Percentiles rank a stretch among this genome's conserved stretches.
These are phyloP conservation scores for Sporisorium graminicola DNA, from an alignment of 1,284 basidiomycete species.

Conservation along the genomic window DNA sequence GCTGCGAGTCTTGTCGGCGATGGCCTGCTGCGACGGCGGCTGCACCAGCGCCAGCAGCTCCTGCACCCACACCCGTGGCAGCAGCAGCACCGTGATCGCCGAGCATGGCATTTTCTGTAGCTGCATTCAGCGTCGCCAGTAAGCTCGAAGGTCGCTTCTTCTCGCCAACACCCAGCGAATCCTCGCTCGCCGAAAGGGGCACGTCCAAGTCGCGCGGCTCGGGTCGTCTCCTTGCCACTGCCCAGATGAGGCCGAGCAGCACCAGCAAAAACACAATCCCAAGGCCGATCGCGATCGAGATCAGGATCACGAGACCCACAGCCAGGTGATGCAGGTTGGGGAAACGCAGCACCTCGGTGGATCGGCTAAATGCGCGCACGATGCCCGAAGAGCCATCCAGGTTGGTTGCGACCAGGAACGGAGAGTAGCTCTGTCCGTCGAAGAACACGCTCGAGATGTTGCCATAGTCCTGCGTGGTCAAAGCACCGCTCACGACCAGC, in stretches of 20 bases:
- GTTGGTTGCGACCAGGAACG: slow-evolving; percentile 82
- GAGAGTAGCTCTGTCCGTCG: slow-evolving; percentile 85
- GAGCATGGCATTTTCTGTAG: slow-evolving; percentile 86
- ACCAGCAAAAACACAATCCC: slow-evolving; percentile 93
- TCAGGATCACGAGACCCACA: slow-evolving; percentile 91
- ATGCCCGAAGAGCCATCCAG: slow-evolving; percentile 79
- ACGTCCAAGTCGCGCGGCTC: slow-evolving; percentile 47
- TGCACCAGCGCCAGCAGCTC: slow-evolving; percentile 25
- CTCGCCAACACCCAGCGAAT: slow-evolving; percentile 52
- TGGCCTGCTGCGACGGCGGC: slow-evolving; percentile 48
- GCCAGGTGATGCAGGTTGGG: slow-evolving; percentile 73
- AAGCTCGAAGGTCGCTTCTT: slow-evolving; percentile 61
- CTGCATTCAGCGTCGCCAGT: slow-evolving; percentile 66
- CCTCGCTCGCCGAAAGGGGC: slow-evolving; percentile 52
- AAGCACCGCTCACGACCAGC: slow-evolving; percentile 86
- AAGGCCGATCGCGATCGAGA: slow-evolving; percentile 95
- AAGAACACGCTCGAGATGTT: slow-evolving; percentile 80
- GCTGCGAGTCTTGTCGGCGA: slow-evolving; percentile 72
- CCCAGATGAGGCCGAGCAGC: slow-evolving; percentile 88
- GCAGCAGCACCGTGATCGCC: slow-evolving; percentile 82
- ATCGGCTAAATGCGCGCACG: slow-evolving; percentile 78
- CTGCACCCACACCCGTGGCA: slow-evolving; percentile 19
- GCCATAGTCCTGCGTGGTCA: slow-evolving; percentile 77
- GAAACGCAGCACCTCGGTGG: slow-evolving; percentile 73
- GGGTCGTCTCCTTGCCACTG: slow-evolving; percentile 79